Evolutionary conservation across 2,329 filamentous ascomycete species (phyloP).

Genomic region (Curvularia sp.): DNA sequence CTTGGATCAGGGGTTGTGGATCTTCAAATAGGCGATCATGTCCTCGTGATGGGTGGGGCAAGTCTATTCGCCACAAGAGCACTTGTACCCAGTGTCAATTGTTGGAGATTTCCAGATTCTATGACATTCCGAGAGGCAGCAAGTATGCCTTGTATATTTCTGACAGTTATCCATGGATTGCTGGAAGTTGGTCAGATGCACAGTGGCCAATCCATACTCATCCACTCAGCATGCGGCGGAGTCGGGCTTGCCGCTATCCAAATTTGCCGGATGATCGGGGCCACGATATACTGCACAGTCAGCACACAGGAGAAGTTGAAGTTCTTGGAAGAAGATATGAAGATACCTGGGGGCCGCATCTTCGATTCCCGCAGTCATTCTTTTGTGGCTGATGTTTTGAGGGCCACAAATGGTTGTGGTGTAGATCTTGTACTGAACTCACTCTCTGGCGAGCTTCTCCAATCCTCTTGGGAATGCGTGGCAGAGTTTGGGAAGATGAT

Average conservation of each 20-base stretch:
- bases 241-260: conserved; percentile 33
- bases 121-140: too few relatives aligned
- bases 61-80: too few relatives aligned
- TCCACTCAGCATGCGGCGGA: conserved; percentile 30
- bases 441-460: conserved; percentile 32
- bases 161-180: too few relatives aligned
- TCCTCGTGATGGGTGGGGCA: too few relatives aligned
- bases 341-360: conserved; percentile 39
- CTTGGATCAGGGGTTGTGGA: too few relatives aligned
- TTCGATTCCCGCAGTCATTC: conserved; percentile 35
- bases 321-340: conserved; percentile 24
- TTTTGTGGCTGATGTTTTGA: conserved; percentile 9
- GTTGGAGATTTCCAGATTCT: too few relatives aligned
- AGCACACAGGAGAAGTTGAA: conserved; percentile 26
- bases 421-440: conserved; percentile 47
- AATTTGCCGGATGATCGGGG: conserved; percentile 8
- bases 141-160: too few relatives aligned
- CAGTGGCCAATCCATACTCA: conserved; percentile 20
- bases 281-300: conserved; percentile 33
- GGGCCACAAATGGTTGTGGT: conserved; percentile 29
- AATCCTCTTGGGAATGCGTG: conserved; percentile 50
- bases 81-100: too few relatives aligned
- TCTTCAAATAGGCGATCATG: too few relatives aligned
- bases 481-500: conserved; percentile 39
- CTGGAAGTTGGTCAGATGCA: too few relatives aligned